These are phyloP conservation scores for Podospora australis DNA, from an alignment of 495 filamentous ascomycete genomes.

Conservation along the genomic window DNA sequence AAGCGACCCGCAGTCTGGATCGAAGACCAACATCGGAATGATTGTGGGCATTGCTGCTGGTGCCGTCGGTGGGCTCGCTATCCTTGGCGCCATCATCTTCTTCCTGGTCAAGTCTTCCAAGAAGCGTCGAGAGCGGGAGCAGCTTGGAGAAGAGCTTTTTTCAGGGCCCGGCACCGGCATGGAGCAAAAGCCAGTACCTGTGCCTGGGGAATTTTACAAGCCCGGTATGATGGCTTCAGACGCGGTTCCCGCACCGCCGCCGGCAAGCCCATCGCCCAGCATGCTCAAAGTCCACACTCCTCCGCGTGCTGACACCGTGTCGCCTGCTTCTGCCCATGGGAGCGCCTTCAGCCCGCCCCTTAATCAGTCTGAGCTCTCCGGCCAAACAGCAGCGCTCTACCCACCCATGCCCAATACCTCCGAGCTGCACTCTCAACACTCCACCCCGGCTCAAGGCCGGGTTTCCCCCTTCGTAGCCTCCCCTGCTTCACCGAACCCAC, in stretches of 20 bases:
- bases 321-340: too few species aligned
- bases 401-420: constrained; percentile 1
- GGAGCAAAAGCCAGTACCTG: too few species aligned
- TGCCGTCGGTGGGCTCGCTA: constrained; percentile 25
- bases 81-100: constrained; percentile 30
- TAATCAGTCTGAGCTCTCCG: constrained; percentile 1
- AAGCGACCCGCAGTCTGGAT: constrained; percentile 1
- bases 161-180: too few species aligned
- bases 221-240: too few species aligned
- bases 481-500: not conserved
- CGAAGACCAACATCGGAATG: constrained; percentile 16
- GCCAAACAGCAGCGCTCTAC: not conserved
- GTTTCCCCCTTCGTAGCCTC: too few species aligned
- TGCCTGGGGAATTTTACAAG: too few species aligned
- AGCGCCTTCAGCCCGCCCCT: not conserved
- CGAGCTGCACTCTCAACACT: constrained; percentile 1
- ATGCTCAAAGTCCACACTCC: not conserved
- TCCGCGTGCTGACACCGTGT: too few species aligned
- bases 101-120: constrained; percentile 21
- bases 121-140: constrained; percentile 4
- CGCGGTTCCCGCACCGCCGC: not conserved
- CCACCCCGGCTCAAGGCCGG: not conserved
- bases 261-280: constrained; percentile 28
- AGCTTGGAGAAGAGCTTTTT: too few species aligned
- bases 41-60: constrained; percentile 37